A percentile compares a stretch with the other conserved stretches of the same genome.
phyloP scores from a whole-genome alignment of 306 rosid species.

The Neltuma alba region DNA sequence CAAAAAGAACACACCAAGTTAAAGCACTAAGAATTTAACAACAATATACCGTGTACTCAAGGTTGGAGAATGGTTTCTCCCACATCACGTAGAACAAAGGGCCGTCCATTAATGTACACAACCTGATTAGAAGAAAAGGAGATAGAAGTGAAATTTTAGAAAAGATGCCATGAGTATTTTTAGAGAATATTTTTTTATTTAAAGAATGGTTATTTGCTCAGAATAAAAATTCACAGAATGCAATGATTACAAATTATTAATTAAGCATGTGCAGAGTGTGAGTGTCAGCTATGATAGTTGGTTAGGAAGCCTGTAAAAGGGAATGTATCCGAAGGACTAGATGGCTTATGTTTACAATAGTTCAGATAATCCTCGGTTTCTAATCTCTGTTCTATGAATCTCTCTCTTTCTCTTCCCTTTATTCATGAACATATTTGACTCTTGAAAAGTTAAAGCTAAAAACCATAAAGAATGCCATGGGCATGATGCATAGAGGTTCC shows the following conservation, averaged over 20 bases:
- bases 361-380: too few relatives aligned
- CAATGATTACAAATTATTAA: too few relatives aligned
- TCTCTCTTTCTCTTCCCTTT: too few relatives aligned
- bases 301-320: too few relatives aligned
- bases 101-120: constrained; percentile 85
- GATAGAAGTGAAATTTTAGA: constrained; percentile 3
- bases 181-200: background rate
- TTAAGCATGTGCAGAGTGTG: too few relatives aligned
- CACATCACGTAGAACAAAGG: constrained; percentile 90
- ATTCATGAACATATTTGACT: background rate
- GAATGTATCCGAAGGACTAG: too few relatives aligned
- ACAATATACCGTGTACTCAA: constrained; percentile 75
- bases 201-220: background rate
- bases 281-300: too few relatives aligned
- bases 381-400: too few relatives aligned
- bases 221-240: too few relatives aligned
- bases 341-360: too few relatives aligned
- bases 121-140: constrained; percentile 56
- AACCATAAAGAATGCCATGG: background rate
- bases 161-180: background rate
- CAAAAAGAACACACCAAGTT: constrained; percentile 4
- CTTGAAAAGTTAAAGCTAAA: background rate
- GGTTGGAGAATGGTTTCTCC: constrained; percentile 89
- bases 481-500: background rate
- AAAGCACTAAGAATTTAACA: background rate